These are phyloP conservation scores for Globisporangium irregulare DNA, from an alignment of 352 stramenopile genomes.

Conservation along the genomic window DNA sequence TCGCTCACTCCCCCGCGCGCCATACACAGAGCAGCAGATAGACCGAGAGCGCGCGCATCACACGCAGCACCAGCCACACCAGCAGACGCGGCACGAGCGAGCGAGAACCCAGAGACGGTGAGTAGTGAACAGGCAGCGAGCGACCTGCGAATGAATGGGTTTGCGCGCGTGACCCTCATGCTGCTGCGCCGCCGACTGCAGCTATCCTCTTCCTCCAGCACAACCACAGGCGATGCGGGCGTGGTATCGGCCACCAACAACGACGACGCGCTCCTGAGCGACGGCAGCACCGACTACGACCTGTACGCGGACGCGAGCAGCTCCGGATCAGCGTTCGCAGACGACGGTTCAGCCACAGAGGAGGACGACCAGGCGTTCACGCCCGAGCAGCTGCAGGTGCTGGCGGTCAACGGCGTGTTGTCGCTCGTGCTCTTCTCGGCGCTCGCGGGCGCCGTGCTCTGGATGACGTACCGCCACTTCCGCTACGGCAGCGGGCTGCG, in stretches of 20 bases:
- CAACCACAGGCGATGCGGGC: neutral
- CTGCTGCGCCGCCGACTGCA: conserved; percentile 15
- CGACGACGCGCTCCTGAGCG: conserved; percentile 3
- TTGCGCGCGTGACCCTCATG: conserved; percentile 17
- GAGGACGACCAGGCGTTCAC: conserved; percentile 22
- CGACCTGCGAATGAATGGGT: conserved; percentile 17
- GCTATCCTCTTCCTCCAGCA: conserved; percentile 11
- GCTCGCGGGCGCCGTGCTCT: conserved; percentile 57
- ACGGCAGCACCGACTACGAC: neutral
- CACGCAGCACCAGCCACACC: neutral
- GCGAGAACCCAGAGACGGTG: neutral
- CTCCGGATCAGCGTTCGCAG: neutral
- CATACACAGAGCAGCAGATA: neutral
- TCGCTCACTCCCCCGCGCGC: neutral
- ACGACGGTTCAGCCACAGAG: neutral
- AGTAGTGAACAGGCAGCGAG: neutral
- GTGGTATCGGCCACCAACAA: conserved; percentile 9
- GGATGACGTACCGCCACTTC: conserved; percentile 63
- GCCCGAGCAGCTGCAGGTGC: conserved; percentile 36
- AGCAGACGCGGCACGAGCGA: neutral
- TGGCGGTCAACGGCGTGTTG: conserved; percentile 60
- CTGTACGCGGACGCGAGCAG: neutral
- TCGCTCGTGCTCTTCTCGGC: conserved; percentile 58
- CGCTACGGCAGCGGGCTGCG: conserved; percentile 38
- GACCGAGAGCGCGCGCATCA: neutral